Evolutionary conservation across 1,284 basidiomycete genomes (phyloP).

Genomic region (Sporisorium iseilematis-ciliati): DNA sequence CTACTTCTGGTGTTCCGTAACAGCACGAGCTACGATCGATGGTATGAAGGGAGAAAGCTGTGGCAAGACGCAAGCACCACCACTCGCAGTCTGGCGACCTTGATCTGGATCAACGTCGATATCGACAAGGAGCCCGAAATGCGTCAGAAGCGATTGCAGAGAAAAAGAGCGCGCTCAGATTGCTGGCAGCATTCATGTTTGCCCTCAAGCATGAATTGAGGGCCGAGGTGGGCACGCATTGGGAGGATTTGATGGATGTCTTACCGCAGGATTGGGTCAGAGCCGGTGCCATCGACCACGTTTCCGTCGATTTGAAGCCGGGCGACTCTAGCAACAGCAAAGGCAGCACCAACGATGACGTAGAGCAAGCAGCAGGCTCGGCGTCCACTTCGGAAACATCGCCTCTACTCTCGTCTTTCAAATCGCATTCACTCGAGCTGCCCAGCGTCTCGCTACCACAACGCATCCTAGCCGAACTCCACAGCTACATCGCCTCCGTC

Average conservation of each 20-base stretch:
- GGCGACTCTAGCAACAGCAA: background rate
- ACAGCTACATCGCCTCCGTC: conserved; percentile 37
- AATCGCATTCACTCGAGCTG: background rate
- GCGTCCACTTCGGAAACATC: conserved; percentile 7
- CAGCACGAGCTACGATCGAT: conserved; percentile 74
- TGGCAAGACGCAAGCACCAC: conserved; percentile 73
- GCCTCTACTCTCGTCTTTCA: conserved; percentile 6
- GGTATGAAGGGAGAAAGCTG: conserved; percentile 86
- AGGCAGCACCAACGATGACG: background rate
- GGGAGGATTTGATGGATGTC: conserved; percentile 24
- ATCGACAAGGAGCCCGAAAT: conserved; percentile 25
- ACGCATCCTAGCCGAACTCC: conserved; percentile 41
- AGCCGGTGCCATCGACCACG: background rate
- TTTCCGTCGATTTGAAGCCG: background rate
- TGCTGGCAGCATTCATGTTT: conserved; percentile 78
- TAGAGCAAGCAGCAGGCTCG: background rate
- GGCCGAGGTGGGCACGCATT: conserved; percentile 66
- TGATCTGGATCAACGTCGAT: conserved; percentile 82
- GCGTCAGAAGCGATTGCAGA: conserved; percentile 73
- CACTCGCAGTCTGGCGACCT: conserved; percentile 76
- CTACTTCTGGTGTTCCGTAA: conserved; percentile 68
- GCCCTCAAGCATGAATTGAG: conserved; percentile 83
- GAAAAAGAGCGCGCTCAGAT: conserved; percentile 80
- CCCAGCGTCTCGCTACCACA: conserved; percentile 12
- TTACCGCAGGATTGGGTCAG: conserved; percentile 31